phyloP scores from a whole-genome alignment of 805 yeast genomes.

The Candida patagonica region DNA sequence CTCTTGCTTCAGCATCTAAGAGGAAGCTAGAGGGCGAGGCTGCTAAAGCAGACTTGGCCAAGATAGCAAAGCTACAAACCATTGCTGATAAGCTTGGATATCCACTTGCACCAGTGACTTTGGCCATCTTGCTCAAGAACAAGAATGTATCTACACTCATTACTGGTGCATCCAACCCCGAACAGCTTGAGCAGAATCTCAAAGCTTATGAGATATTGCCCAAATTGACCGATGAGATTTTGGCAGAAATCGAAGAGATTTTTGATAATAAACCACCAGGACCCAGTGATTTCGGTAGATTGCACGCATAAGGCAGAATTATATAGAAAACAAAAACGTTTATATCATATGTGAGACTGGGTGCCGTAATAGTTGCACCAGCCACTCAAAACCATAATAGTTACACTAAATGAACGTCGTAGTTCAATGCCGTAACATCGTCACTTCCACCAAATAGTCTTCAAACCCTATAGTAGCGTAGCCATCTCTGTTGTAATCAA shows the following conservation, averaged over 20 bases:
- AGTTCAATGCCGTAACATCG: conserved; percentile 21
- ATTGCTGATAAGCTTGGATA: conserved; percentile 24
- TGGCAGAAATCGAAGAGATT: conserved; percentile 23
- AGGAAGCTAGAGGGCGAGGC: conserved; percentile 18
- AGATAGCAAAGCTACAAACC: conserved; percentile 18
- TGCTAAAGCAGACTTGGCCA: conserved; percentile 19
- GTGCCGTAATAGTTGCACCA: no score
- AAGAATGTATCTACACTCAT: conserved; percentile 26
- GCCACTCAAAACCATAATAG: no score
- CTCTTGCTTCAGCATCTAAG: conserved; percentile 6
- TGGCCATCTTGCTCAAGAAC: conserved; percentile 26
- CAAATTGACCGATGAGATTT: conserved; percentile 20
- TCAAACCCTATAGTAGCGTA: conserved; percentile 29
- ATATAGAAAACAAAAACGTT: background rate
- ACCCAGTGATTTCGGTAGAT: conserved; percentile 5
- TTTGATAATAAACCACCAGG: conserved; percentile 22
- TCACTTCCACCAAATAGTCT: conserved; percentile 29
- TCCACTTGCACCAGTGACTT: conserved; percentile 24
- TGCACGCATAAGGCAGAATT: conserved; percentile 2
- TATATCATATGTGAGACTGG: background rate
- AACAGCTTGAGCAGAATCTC: conserved; percentile 24
- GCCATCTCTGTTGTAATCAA: conserved; percentile 67
- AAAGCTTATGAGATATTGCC: conserved; percentile 24
- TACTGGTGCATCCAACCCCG: conserved; percentile 24
- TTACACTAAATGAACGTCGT: no score